phyloP scores from a whole-genome alignment of 169 alveolate species.

The Eimeria nieschulzi region DNA sequence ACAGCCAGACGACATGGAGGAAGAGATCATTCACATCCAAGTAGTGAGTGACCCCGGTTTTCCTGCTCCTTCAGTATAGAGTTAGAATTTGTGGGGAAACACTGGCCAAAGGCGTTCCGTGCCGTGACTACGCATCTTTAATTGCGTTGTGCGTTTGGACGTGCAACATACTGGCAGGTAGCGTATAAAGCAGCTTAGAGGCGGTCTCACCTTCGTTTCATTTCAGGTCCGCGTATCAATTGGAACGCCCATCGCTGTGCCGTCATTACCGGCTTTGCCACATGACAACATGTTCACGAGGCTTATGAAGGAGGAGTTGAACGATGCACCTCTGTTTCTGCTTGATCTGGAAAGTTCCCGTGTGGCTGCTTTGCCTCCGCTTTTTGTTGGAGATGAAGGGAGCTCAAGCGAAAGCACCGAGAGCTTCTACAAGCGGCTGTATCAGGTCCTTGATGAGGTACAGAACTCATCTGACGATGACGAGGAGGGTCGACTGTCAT shows the following conservation, averaged over 20 bases:
- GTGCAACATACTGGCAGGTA: no score
- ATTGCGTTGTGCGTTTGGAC: no score
- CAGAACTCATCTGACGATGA: conserved; percentile 29
- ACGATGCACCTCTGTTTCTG: conserved; percentile 24
- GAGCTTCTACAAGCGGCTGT: conserved; percentile 8
- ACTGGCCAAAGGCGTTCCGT: not conserved
- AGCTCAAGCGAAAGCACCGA: conserved; percentile 1
- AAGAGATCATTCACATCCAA: conserved; percentile 37
- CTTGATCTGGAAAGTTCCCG: conserved; percentile 49
- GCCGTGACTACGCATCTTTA: not conserved
- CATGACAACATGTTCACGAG: conserved; percentile 17
- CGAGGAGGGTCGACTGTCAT: not conserved
- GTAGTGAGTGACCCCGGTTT: not conserved
- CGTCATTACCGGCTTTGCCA: conserved; percentile 38
- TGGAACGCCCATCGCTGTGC: conserved; percentile 38
- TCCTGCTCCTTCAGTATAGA: no score
- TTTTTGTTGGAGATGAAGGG: conserved; percentile 16
- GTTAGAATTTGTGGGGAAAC: not conserved
- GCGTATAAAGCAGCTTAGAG: no score
- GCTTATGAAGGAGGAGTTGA: conserved; percentile 6
- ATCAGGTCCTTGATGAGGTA: conserved; percentile 35
- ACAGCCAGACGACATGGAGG: conserved; percentile 52
- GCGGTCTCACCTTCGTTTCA: not conserved
- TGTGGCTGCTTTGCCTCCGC: conserved; percentile 36
- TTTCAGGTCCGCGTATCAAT: conserved; percentile 41